phyloP scores from a whole-genome alignment of 495 filamentous ascomycete species.

The Neurospora sp. region DNA sequence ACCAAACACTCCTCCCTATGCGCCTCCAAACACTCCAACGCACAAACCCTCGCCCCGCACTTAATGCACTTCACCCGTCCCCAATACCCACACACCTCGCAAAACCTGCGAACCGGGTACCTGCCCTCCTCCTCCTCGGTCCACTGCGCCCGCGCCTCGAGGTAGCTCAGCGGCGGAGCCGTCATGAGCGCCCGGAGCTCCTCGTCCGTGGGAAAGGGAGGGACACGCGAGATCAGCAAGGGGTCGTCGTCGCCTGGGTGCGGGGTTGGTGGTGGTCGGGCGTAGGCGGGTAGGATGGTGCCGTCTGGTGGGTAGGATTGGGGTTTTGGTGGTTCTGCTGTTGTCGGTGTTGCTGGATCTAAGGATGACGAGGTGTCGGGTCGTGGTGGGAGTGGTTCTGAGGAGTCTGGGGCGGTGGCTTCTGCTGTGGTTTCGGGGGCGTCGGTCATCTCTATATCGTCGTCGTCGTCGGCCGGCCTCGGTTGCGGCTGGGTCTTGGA shows the following conservation, averaged over 20 bases:
- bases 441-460: conserved; percentile 29
- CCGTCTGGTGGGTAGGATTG: conserved; percentile 21
- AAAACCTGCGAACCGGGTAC: conserved; percentile 62
- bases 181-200: conserved; percentile 58
- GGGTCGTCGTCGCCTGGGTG: conserved; percentile 49
- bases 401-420: background rate
- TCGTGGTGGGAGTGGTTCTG: background rate
- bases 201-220: conserved; percentile 51
- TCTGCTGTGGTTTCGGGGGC: conserved; percentile 14
- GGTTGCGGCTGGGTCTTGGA: conserved; percentile 16
- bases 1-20: conserved; percentile 65
- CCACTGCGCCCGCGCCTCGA: conserved; percentile 57
- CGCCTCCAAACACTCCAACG: conserved; percentile 65
- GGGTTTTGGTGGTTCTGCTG: conserved; percentile 1
- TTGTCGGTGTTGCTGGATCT: background rate
- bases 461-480: conserved; percentile 13
- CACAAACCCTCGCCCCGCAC: conserved; percentile 72
- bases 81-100: conserved; percentile 90
- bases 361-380: background rate
- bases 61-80: conserved; percentile 74
- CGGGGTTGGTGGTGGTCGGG: conserved; percentile 17
- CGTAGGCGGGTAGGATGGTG: conserved; percentile 22
- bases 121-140: conserved; percentile 16
- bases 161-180: conserved; percentile 68
- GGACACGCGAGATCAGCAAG: conserved; percentile 51